Percentiles rank a stretch among this genome's conserved stretches.
Conservation (phyloP, 169 alveolate species). For the Plasmodium relictum region DNA sequence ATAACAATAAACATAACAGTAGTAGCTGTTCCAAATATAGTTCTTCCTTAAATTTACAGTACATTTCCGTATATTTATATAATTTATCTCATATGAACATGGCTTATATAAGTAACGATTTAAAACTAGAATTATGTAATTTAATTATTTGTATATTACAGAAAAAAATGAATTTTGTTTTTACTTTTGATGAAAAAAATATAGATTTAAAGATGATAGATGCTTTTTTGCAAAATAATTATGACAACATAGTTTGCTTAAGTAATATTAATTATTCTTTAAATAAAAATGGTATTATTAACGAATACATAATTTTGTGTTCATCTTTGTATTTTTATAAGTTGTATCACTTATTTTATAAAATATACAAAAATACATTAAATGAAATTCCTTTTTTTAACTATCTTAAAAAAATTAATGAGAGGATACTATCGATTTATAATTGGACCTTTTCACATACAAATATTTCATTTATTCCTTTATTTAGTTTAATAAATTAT, state of each 20-base stretch:
- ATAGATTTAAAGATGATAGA: conserved; percentile 13
- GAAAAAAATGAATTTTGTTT: conserved; percentile 17
- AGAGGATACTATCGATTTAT: conserved; percentile 61
- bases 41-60: conserved; percentile 51
- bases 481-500: conserved; percentile 51
- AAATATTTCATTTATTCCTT: conserved; percentile 36
- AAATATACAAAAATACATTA: conserved; percentile 4
- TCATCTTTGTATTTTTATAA: conserved; percentile 51
- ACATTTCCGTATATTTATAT: conserved; percentile 51
- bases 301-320: conserved; percentile 25
- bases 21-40: conserved; percentile 2
- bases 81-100: conserved; percentile 30
- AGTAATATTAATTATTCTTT: conserved; percentile 72
- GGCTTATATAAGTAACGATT: conserved; percentile 12
- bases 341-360: conserved; percentile 34
- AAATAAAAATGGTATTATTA: conserved; percentile 53
- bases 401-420: conserved; percentile 45
- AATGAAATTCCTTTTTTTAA: conserved; percentile 19
- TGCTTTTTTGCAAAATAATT: conserved; percentile 17
- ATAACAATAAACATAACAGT: not conserved
- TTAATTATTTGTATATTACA: conserved; percentile 28
- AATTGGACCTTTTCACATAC: conserved; percentile 74
- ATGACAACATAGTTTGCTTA: conserved; percentile 43
- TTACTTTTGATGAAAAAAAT: conserved; percentile 22
- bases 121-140: conserved; percentile 3